These are phyloP conservation scores for Coccomyxa subellipsoidea DNA, from an alignment of 163 green algal genomes.

Conservation along the genomic window DNA sequence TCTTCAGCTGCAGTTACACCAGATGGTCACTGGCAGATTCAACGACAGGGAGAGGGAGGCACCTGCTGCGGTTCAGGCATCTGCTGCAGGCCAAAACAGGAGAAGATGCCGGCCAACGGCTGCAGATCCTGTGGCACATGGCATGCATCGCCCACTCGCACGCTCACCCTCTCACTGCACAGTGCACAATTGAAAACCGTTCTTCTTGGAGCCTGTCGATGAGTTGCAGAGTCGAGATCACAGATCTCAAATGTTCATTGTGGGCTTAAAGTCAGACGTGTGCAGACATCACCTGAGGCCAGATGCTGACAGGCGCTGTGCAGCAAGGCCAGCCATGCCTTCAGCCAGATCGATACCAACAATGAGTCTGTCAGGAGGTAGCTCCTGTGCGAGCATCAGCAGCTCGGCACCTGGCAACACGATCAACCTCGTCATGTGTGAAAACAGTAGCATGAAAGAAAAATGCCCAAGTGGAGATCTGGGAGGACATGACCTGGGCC, in stretches of 20 bases:
- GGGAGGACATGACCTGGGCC: no score
- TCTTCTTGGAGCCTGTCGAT: neutral
- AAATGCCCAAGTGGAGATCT: no score
- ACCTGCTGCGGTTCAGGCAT: slow-evolving; percentile 17
- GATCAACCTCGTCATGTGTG: neutral
- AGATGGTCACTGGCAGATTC: no score
- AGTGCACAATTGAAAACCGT: neutral
- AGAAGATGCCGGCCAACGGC: slow-evolving; percentile 10
- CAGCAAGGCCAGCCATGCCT: slow-evolving; percentile 18
- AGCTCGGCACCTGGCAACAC: slow-evolving; percentile 14
- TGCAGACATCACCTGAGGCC: neutral
- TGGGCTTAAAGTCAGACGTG: no score
- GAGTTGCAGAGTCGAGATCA: no score
- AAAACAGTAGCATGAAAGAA: neutral
- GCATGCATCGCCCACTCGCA: slow-evolving; percentile 14
- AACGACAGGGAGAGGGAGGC: no score
- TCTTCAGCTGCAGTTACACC: no score
- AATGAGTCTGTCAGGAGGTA: slow-evolving; percentile 10
- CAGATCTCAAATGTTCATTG: no score
- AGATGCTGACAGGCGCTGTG: neutral
- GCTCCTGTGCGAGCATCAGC: slow-evolving; percentile 13
- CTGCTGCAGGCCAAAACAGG: slow-evolving; percentile 21
- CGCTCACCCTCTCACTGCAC: slow-evolving; percentile 13
- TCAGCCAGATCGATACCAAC: slow-evolving; percentile 23
- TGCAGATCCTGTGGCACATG: neutral